phyloP scores from a whole-genome alignment of 108 stramenopile genomes.

The Cyclotella sp. region DNA sequence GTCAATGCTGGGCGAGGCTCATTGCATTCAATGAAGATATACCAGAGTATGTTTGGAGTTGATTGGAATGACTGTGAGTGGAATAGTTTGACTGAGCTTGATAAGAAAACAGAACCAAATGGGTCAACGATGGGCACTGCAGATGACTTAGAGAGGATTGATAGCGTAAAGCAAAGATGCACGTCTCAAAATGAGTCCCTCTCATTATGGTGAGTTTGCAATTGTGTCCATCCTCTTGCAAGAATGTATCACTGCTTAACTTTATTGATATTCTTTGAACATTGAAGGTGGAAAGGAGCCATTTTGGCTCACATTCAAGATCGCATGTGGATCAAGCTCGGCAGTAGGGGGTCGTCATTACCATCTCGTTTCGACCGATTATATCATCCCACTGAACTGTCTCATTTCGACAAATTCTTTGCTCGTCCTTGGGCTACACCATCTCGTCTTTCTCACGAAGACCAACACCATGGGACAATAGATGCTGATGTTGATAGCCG shows the following conservation, averaged over 20 bases:
- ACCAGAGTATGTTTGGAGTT: slow-evolving; percentile 70
- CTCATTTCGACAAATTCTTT: slow-evolving; percentile 71
- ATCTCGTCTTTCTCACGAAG: slow-evolving; percentile 74
- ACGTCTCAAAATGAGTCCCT: slow-evolving; percentile 66
- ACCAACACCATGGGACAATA: slow-evolving; percentile 56
- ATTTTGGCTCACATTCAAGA: slow-evolving; percentile 74
- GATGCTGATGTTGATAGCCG: slow-evolving; percentile 59
- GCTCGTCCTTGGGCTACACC: slow-evolving; percentile 75
- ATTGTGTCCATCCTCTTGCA: not conserved
- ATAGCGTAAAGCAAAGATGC: slow-evolving; percentile 55
- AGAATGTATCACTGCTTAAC: not conserved
- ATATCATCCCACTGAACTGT: slow-evolving; percentile 49
- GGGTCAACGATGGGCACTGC: slow-evolving; percentile 11
- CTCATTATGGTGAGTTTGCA: slow-evolving; percentile 55
- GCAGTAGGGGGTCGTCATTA: slow-evolving; percentile 53
- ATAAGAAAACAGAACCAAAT: slow-evolving; percentile 17
- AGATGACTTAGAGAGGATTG: slow-evolving; percentile 37
- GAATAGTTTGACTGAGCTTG: slow-evolving; percentile 7
- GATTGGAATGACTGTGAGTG: slow-evolving; percentile 61
- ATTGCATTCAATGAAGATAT: slow-evolving; percentile 75
- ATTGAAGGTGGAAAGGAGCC: slow-evolving; percentile 70
- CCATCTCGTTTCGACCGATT: slow-evolving; percentile 84
- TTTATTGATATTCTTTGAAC: not conserved
- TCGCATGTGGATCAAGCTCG: slow-evolving; percentile 89
- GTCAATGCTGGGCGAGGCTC: slow-evolving; percentile 65